Percentiles rank a stretch among this genome's conserved stretches.
Conservation (phyloP, 2,329 filamentous ascomycete species). For the Exophiala dermatitidis region DNA sequence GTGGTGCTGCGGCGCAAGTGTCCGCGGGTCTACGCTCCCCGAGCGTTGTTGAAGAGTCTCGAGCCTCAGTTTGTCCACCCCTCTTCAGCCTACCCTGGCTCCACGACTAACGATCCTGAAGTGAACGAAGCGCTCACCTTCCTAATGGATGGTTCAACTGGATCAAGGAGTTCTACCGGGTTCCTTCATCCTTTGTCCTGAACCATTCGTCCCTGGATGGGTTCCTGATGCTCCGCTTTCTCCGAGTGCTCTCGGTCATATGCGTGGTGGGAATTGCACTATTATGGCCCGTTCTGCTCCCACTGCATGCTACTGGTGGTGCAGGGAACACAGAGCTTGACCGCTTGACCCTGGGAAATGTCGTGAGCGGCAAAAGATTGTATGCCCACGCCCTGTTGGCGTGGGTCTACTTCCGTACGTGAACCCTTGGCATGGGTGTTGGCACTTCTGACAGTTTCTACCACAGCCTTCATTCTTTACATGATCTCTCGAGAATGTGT, state of each 20-base stretch:
- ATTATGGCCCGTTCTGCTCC: conserved; percentile 82
- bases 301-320: conserved; percentile 77
- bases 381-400: conserved; percentile 72
- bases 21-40: conserved; percentile 50
- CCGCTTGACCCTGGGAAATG: conserved; percentile 70
- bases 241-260: conserved; percentile 68
- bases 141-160: conserved; percentile 34
- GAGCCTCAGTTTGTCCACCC: conserved; percentile 42
- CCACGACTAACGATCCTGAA: conserved; percentile 11
- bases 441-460: conserved; percentile 31
- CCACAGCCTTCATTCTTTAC: conserved; percentile 66
- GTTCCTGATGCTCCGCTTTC: conserved; percentile 82
- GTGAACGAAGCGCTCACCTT: conserved; percentile 30
- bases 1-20: conserved; percentile 44
- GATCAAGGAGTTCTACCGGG: conserved; percentile 31
- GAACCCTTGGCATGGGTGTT: not conserved
- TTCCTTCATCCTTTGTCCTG: conserved; percentile 57
- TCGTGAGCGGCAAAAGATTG: conserved; percentile 55
- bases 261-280: conserved; percentile 75
- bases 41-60: conserved; percentile 46
- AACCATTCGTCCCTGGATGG: conserved; percentile 86
- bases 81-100: not conserved
- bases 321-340: conserved; percentile 63
- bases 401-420: conserved; percentile 66
- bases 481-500: conserved; percentile 79